Evolutionary conservation across 495 filamentous ascomycete genomes (phyloP).

Genomic region (Tetracladium setigerum): DNA sequence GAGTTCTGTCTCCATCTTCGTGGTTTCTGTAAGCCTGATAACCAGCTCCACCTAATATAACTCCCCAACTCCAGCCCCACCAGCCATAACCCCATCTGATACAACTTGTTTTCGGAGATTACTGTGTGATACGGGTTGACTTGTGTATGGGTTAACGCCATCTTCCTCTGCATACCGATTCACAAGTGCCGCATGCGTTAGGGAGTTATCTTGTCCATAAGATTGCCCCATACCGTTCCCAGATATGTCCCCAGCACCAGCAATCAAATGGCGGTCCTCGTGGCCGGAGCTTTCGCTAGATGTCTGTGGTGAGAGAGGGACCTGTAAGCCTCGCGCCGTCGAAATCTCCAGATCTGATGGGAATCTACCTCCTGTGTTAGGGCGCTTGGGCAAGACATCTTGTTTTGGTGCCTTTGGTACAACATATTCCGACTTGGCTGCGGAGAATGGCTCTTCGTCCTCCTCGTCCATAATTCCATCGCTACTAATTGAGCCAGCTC

Average conservation of each 20-base stretch:
- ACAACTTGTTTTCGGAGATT: too few species aligned
- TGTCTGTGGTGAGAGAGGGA: constrained; percentile 51
- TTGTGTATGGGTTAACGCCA: constrained; percentile 37
- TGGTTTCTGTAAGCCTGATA: constrained; percentile 8
- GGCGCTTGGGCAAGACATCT: constrained; percentile 47
- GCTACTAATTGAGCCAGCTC: constrained; percentile 52
- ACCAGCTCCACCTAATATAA: constrained; percentile 6
- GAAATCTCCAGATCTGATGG: constrained; percentile 79
- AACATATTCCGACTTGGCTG: constrained; percentile 39
- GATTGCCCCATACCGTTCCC: constrained; percentile 34
- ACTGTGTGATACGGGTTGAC: constrained; percentile 21
- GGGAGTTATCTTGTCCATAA: constrained; percentile 9
- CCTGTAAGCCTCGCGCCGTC: constrained; percentile 61
- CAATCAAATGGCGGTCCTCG: constrained; percentile 47
- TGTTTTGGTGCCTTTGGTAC: constrained; percentile 34
- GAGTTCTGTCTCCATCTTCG: constrained; percentile 1
- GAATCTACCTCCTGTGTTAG: constrained; percentile 81
- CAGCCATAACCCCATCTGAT: background rate
- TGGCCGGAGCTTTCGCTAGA: constrained; percentile 69
- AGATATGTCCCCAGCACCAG: constrained; percentile 44
- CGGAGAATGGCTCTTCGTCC: constrained; percentile 78
- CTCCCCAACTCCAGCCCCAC: constrained; percentile 10
- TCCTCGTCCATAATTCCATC: constrained; percentile 74
- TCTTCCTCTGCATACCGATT: constrained; percentile 33
- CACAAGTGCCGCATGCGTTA: constrained; percentile 28